Conservation (phyloP, 331 rosid genomes). For the Dryas integrifolia region DNA sequence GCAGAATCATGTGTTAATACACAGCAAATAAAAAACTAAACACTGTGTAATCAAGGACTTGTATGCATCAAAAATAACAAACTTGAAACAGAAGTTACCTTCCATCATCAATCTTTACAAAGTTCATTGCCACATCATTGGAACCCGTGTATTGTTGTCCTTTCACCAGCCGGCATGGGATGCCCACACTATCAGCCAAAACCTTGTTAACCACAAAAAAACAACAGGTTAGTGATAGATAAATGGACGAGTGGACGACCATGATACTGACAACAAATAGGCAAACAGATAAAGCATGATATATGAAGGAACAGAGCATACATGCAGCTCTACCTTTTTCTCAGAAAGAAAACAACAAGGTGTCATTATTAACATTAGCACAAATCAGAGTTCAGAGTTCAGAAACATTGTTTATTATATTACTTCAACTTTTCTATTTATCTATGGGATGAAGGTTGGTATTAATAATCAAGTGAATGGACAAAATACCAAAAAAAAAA, state of each 20-base stretch:
- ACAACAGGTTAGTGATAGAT: constrained; percentile 14
- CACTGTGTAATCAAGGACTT: constrained; percentile 16
- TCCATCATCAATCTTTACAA: constrained; percentile 78
- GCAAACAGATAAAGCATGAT: constrained; percentile 1
- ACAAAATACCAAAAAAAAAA: background rate
- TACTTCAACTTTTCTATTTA: background rate
- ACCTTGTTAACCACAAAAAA: constrained; percentile 42
- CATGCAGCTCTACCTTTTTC: background rate
- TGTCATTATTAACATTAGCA: background rate
- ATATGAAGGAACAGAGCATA: background rate
- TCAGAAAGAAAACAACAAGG: background rate
- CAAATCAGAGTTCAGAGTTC: background rate
- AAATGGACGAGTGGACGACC: constrained; percentile 2
- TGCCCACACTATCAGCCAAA: constrained; percentile 83
- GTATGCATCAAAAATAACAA: constrained; percentile 21
- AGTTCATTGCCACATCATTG: constrained; percentile 77
- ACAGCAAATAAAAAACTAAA: constrained; percentile 17
- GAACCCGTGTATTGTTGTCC: constrained; percentile 87
- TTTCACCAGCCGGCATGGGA: constrained; percentile 90
- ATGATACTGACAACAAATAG: background rate
- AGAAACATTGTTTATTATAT: too few relatives aligned
- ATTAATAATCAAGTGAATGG: background rate
- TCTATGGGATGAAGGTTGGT: background rate
- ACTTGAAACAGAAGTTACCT: constrained; percentile 52
- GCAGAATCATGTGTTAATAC: constrained; percentile 1